A percentile compares a stretch with the other conserved stretches of the same genome.
Conservation (phyloP, 129 eudicot species). For the Chrysanthemum seticuspe region DNA sequence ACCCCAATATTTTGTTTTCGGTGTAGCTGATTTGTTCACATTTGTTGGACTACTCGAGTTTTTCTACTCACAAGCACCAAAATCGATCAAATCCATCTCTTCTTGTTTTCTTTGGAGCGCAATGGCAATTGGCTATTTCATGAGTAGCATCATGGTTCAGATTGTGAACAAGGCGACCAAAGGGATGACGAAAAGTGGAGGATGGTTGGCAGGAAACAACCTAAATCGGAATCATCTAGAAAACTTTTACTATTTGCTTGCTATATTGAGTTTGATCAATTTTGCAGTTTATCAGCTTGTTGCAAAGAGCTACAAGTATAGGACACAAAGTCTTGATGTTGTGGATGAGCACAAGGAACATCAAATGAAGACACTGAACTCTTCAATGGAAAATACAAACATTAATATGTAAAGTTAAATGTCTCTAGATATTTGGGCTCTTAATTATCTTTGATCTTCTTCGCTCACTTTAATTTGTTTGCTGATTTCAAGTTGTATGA, state of each 20-base stretch:
- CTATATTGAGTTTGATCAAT: constrained; percentile 54
- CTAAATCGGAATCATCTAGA: constrained; percentile 63
- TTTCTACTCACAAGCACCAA: constrained; percentile 71
- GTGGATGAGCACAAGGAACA: constrained; percentile 15
- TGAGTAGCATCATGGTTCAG: constrained; percentile 59
- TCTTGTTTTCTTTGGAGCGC: constrained; percentile 75
- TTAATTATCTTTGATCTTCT: constrained; percentile 8
- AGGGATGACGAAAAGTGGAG: constrained; percentile 44
- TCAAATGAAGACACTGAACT: constrained; percentile 22
- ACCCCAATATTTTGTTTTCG: constrained; percentile 59
- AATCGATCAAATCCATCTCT: constrained; percentile 55
- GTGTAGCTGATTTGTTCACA: constrained; percentile 74
- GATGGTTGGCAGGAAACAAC: constrained; percentile 79
- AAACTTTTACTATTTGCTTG: constrained; percentile 63
- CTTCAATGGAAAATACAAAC: not conserved
- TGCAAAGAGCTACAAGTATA: constrained; percentile 67
- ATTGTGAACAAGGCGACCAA: constrained; percentile 54
- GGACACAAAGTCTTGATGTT: constrained; percentile 30
- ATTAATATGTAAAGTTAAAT: not conserved
- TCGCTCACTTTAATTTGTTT: not conserved
- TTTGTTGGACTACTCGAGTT: constrained; percentile 70
- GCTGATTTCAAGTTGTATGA: not conserved
- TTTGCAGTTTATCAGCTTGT: constrained; percentile 50
- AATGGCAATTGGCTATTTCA: constrained; percentile 65
- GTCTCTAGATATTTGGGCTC: not conserved